Evolutionary conservation across 768 basidiomycete species (phyloP).

Genomic region (Leucosporidium scottii): DNA sequence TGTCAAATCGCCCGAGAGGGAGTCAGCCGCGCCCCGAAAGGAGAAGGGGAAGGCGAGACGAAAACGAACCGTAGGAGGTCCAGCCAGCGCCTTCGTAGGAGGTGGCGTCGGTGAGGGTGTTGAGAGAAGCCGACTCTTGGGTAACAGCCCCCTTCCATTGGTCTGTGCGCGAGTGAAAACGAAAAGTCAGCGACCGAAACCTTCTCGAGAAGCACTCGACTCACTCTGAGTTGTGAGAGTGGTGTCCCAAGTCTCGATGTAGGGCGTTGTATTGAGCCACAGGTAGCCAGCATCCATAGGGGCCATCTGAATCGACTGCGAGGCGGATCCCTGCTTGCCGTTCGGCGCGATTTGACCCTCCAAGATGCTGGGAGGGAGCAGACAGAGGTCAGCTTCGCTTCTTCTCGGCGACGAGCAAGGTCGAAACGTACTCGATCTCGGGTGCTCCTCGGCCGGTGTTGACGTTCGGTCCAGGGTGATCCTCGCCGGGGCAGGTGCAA

Average conservation of each 20-base stretch:
- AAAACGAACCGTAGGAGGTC: conserved; percentile 33
- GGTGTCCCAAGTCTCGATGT: conserved; percentile 53
- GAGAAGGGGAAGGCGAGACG: no score
- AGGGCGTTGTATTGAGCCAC: conserved; percentile 53
- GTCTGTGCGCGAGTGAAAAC: background rate
- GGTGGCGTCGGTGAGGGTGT: conserved; percentile 25
- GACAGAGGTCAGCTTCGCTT: background rate
- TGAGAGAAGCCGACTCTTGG: conserved; percentile 28
- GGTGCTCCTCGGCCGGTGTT: conserved; percentile 65
- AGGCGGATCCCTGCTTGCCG: conserved; percentile 54
- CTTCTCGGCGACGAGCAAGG: rapidly evolving
- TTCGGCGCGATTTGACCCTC: conserved; percentile 63
- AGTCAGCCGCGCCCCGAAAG: no score
- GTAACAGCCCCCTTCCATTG: conserved; percentile 28
- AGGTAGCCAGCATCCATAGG: conserved; percentile 54
- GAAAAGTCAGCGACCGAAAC: background rate
- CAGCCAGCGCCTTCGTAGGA: conserved; percentile 25
- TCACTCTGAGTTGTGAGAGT: conserved; percentile 13
- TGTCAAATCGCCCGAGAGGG: no score
- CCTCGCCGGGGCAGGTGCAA: conserved; percentile 76
- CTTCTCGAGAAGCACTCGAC: background rate
- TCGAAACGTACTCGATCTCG: conserved; percentile 49
- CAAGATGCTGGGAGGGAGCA: conserved; percentile 47
- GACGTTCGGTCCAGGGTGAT: conserved; percentile 63
- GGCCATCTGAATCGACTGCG: conserved; percentile 63